phyloP scores from a whole-genome alignment of 2,329 filamentous ascomycete species.

The Apiospora kogelbergensis region DNA sequence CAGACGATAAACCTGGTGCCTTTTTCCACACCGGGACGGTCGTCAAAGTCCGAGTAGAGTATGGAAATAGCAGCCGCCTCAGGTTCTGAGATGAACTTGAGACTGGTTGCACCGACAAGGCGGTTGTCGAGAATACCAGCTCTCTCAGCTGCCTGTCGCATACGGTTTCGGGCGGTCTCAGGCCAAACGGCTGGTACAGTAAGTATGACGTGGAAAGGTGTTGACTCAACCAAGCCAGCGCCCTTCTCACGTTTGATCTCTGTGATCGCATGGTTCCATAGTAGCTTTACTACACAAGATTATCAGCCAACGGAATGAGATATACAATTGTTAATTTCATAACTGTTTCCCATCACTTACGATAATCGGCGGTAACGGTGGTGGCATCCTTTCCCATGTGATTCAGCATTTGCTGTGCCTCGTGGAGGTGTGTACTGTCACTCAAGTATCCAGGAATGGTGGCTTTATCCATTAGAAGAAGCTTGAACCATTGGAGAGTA shows the following conservation, averaged over 20 bases:
- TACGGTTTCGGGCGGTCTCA: conserved; percentile 28
- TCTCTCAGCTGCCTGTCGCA: conserved; percentile 33
- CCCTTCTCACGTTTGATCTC: neutral
- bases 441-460: conserved; percentile 28
- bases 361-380: neutral
- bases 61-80: conserved; percentile 45
- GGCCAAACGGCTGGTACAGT: neutral
- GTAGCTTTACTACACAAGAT: neutral
- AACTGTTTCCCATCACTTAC: neutral
- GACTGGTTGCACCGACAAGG: conserved; percentile 26
- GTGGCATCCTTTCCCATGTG: neutral
- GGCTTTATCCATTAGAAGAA: conserved; percentile 33
- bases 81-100: conserved; percentile 42
- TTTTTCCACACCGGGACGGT: conserved; percentile 21
- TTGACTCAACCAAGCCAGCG: neutral
- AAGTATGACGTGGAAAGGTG: neutral
- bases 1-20: conserved; percentile 27
- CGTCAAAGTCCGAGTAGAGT: conserved; percentile 26
- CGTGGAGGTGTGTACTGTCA: conserved; percentile 20
- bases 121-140: conserved; percentile 37
- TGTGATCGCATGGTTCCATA: neutral
- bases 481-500: conserved; percentile 41
- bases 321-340: no score
- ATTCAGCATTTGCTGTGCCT: conserved; percentile 1
- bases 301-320: neutral